Percentiles rank a stretch among this genome's conserved stretches.
Conservation (phyloP, 345 rosid species). For the Populus nigra region DNA sequence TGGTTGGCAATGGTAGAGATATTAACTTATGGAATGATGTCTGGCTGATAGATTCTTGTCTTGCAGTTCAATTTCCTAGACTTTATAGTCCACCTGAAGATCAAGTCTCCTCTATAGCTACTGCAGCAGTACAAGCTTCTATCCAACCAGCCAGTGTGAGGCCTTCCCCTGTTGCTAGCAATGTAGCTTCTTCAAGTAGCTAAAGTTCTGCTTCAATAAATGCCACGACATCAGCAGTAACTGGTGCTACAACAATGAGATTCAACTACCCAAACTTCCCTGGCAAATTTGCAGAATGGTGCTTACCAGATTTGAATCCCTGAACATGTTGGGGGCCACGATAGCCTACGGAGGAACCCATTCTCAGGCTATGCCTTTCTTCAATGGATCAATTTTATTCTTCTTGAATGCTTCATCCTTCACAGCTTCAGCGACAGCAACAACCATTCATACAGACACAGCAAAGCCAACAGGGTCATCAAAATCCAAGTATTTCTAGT, state of each 20-base stretch:
- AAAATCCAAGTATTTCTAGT: slow-evolving; percentile 61
- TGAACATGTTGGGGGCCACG: slow-evolving; percentile 74
- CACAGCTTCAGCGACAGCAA: slow-evolving; percentile 68
- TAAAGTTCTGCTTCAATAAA: slow-evolving; percentile 46
- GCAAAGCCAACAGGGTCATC: slow-evolving; percentile 66
- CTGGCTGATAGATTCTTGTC: too few relatives aligned
- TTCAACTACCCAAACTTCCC: slow-evolving; percentile 75
- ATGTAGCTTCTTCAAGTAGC: slow-evolving; percentile 38
- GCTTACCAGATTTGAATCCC: slow-evolving; percentile 75
- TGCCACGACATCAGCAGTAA: slow-evolving; percentile 50
- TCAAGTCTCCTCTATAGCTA: neutral
- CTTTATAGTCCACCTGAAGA: too few relatives aligned
- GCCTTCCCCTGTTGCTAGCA: slow-evolving; percentile 47
- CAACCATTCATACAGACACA: slow-evolving; percentile 39
- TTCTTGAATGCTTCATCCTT: slow-evolving; percentile 79
- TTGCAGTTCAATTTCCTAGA: too few relatives aligned
- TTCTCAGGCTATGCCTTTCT: slow-evolving; percentile 70
- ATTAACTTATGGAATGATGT: too few relatives aligned
- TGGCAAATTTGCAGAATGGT: slow-evolving; percentile 83
- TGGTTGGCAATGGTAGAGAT: too few relatives aligned
- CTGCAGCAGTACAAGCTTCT: slow-evolving; percentile 60
- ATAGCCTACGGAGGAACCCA: slow-evolving; percentile 68
- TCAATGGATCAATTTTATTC: slow-evolving; percentile 80
- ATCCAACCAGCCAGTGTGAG: slow-evolving; percentile 62
- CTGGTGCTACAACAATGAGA: slow-evolving; percentile 67